Conservation (phyloP, 108 stramenopile genomes). For the Skeletonema grethae region DNA sequence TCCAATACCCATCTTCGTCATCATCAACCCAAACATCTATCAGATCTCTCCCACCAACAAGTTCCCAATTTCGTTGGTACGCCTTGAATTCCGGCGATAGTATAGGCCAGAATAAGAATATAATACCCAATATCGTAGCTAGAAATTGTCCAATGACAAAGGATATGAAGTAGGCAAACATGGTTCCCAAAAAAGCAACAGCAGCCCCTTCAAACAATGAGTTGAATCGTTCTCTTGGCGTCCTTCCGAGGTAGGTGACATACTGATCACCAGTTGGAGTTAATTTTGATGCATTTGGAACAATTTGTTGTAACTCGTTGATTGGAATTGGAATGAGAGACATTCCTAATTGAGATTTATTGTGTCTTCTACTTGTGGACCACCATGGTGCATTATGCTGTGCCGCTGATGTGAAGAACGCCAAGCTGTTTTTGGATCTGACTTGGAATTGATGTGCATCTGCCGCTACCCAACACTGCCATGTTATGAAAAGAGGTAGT, state of each 20-base stretch:
- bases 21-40: constrained; percentile 77
- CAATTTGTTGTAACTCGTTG: constrained; percentile 54
- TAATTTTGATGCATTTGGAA: constrained; percentile 42
- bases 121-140: constrained; percentile 64
- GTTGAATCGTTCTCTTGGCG: constrained; percentile 64
- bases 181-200: constrained; percentile 69
- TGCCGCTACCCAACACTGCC: too few relatives aligned
- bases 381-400: too few relatives aligned
- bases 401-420: too few relatives aligned
- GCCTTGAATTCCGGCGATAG: constrained; percentile 78
- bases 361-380: too few relatives aligned
- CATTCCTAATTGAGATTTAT: constrained; percentile 38
- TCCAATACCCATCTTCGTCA: constrained; percentile 20
- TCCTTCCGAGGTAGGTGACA: constrained; percentile 71
- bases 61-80: constrained; percentile 79
- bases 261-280: constrained; percentile 76
- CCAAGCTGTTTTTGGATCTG: too few relatives aligned
- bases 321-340: constrained; percentile 67
- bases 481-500: too few relatives aligned
- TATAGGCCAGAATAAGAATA: constrained; percentile 76
- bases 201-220: constrained; percentile 61
- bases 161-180: constrained; percentile 74
- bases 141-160: constrained; percentile 80
- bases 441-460: too few relatives aligned
- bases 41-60: constrained; percentile 69